A percentile compares a stretch with the other conserved stretches of the same genome.
Conservation (phyloP, 2,329 filamentous ascomycete species). For the Hirsutella minnesotensis region DNA sequence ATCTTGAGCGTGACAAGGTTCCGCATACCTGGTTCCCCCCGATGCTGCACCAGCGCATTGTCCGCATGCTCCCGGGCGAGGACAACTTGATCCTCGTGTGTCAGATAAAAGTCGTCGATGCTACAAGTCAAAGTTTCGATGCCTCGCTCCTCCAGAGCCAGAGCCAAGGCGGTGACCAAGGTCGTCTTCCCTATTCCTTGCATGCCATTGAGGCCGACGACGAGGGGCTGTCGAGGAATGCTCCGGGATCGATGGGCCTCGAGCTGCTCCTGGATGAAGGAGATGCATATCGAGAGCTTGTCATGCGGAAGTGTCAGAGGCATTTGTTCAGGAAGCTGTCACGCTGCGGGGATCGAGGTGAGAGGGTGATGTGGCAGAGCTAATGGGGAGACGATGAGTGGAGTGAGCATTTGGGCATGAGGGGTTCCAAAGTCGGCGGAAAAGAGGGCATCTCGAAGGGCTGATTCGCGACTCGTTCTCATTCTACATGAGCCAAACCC, state of each 20-base stretch:
- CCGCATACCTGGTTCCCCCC: conserved; percentile 60
- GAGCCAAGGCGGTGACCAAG: conserved; percentile 56
- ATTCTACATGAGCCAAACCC: too few species aligned
- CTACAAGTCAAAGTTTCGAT: conserved; percentile 62
- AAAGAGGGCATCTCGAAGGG: too few species aligned
- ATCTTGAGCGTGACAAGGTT: not conserved
- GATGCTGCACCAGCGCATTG: conserved; percentile 68
- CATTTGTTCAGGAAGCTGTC: not conserved
- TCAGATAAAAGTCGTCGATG: conserved; percentile 83
- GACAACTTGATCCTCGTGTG: conserved; percentile 52
- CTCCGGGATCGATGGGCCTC: conserved; percentile 28
- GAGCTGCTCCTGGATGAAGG: conserved; percentile 58
- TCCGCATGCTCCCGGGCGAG: conserved; percentile 53
- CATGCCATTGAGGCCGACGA: conserved; percentile 81
- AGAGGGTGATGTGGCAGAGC: too few species aligned
- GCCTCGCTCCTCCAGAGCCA: conserved; percentile 43
- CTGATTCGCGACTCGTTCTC: too few species aligned
- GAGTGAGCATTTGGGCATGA: too few species aligned
- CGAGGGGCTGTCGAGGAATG: conserved; percentile 44
- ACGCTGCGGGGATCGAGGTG: not conserved
- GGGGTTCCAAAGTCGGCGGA: too few species aligned
- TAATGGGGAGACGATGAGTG: too few species aligned
- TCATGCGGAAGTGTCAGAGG: conserved; percentile 36
- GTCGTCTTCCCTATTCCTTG: conserved; percentile 92
- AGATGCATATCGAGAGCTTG: conserved; percentile 66